Evolutionary conservation across 75 land plant species (phyloP), one percentile per base, ranked within the genome.

Genomic region (Sequoia sempervirens): DNA sequence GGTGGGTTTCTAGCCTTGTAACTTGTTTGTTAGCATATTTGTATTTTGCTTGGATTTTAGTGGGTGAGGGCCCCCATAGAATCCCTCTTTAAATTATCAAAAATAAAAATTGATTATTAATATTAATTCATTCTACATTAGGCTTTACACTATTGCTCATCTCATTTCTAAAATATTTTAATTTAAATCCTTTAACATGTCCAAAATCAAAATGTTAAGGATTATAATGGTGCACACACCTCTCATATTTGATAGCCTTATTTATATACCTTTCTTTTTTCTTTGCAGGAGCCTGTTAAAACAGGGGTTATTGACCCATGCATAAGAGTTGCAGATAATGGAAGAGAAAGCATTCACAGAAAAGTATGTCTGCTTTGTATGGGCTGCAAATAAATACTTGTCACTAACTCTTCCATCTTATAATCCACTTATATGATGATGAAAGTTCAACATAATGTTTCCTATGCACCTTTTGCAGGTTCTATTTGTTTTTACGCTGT

Each of bases 251-350:
- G 26, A 61, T 61, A 61, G 5, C 26, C 6, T 23, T 61, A 61
- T 23, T 56, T 74, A 34, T 74, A 6, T 4, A 14, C 40, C 38
- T 36, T 74, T 34, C 15, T 34, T 58, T 1, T 28, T 88, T 20
- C 26, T 85, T 85, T 28, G 43, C 89, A 96, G 98, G 95, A 90
- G 18, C 92, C 98, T 45, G 26, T 88, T n/a, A 91, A 89, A 86
- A 95, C 92, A 84, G 97, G 96, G 84, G 50, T 88, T 18, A 91
- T 96, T 66, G 93, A 96, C 82, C 90, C 91, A 12, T 91, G 88
- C 86, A 90, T 93, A 78, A 89, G 95, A 18, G 97, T 96, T 2
- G 86, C 87, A 26, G 97, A 96, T 73, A 94, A 92, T 85, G 99
- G 97, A 74, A 89, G 96, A 82, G 94, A 93, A 85, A 90, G 80